Conservation (phyloP, 2,329 filamentous ascomycete genomes). For the Aspergillus neotritici region DNA sequence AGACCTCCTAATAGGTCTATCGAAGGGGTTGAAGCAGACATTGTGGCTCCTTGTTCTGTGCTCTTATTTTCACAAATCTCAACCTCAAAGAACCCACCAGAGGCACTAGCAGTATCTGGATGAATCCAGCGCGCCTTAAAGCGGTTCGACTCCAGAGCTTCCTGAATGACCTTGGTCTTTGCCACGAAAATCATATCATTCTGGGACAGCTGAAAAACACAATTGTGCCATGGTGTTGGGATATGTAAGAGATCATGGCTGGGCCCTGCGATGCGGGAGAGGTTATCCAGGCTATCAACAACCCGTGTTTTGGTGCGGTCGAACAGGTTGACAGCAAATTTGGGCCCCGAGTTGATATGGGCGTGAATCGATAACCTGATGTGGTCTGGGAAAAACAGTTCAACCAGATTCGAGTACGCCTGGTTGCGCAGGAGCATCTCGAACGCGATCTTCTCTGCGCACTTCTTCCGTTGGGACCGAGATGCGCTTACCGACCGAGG, state of each 20-base stretch:
- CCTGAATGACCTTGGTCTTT: background rate
- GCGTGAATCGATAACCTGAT: slow-evolving; percentile 47
- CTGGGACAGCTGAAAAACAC: too few species aligned
- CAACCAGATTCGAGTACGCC: slow-evolving; percentile 46
- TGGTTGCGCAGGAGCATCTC: slow-evolving; percentile 42
- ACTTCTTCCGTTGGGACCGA: slow-evolving; percentile 32
- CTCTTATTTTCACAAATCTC: too few species aligned
- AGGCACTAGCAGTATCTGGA: too few species aligned
- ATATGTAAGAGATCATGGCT: slow-evolving; percentile 24
- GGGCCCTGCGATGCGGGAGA: background rate
- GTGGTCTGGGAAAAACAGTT: slow-evolving; percentile 42
- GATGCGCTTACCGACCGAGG: slow-evolving; percentile 17
- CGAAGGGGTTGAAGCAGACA: too few species aligned
- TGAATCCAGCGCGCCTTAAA: too few species aligned
- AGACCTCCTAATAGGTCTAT: too few species aligned
- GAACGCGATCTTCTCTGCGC: slow-evolving; percentile 28
- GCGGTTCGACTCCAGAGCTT: too few species aligned
- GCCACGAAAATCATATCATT: background rate
- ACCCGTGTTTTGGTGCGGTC: slow-evolving; percentile 25
- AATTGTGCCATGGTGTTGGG: slow-evolving; percentile 44
- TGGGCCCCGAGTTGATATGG: too few species aligned
- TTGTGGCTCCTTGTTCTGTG: too few species aligned
- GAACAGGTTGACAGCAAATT: slow-evolving; percentile 40
- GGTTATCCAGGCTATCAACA: slow-evolving; percentile 10
- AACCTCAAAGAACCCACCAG: too few species aligned